Percentiles rank a stretch among this genome's conserved stretches.
Conservation (phyloP, 495 filamentous ascomycete genomes). For the Xylaria venustula region DNA sequence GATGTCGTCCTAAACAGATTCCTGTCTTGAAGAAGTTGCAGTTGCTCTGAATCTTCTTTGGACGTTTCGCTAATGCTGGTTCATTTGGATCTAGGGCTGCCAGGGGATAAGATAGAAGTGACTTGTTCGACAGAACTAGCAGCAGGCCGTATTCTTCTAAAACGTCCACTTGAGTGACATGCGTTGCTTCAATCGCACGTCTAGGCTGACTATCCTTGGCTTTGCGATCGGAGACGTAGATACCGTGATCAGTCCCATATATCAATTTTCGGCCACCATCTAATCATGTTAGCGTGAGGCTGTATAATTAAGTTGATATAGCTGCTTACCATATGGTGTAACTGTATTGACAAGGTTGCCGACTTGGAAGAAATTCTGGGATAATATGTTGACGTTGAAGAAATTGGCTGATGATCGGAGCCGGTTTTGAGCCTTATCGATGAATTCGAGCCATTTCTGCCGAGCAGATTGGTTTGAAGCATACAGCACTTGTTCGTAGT, state of each 20-base stretch:
- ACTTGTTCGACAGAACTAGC: slow-evolving; percentile 90
- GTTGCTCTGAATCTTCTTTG: slow-evolving; percentile 96
- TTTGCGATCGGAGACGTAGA: slow-evolving; percentile 87
- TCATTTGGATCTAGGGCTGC: slow-evolving; percentile 81
- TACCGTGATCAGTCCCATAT: slow-evolving; percentile 88
- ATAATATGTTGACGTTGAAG: slow-evolving; percentile 85
- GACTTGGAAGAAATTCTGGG: slow-evolving; percentile 77
- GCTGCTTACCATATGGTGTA: slow-evolving; percentile 74
- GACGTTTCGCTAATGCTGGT: slow-evolving; percentile 71
- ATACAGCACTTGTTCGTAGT: slow-evolving; percentile 90
- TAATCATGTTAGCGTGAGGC: slow-evolving; percentile 33
- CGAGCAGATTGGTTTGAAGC: slow-evolving; percentile 75
- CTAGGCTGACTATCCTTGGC: slow-evolving; percentile 75
- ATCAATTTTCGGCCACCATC: slow-evolving; percentile 95
- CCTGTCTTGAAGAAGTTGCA: slow-evolving; percentile 98
- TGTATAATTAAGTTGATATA: background rate
- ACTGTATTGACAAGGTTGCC: slow-evolving; percentile 88
- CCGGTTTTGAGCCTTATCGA: slow-evolving; percentile 84
- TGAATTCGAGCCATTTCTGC: slow-evolving; percentile 94
- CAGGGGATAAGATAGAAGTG: slow-evolving; percentile 80
- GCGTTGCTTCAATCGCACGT: slow-evolving; percentile 78
- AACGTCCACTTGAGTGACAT: slow-evolving; percentile 93
- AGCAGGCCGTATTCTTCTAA: slow-evolving; percentile 91
- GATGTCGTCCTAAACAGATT: slow-evolving; percentile 88
- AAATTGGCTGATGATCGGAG: slow-evolving; percentile 86